Base-by-base conservation (phyloP, 2,329 filamentous ascomycete genomes). In the Xylaria sp. region DNA sequence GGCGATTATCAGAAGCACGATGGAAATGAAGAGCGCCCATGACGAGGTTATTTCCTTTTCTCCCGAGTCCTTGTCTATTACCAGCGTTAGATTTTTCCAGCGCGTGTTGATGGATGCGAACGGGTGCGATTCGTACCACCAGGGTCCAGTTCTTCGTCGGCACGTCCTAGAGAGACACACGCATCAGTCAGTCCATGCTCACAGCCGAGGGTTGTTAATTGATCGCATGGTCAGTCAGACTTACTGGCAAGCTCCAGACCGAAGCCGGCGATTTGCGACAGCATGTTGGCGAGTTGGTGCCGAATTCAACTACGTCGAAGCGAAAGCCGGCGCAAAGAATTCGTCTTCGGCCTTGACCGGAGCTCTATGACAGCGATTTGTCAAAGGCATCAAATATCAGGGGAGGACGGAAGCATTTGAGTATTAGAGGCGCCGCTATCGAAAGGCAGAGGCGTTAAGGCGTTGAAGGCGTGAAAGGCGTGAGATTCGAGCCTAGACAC, bases 11-110 rank as follows among this genome's bases (percentile, higher is more conserved):
- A 99, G 88, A 71, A 99, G 88, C 80, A 92, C 86, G 72, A 99
- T 97, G 71, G 96, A 88, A 74, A 99, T 99, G 80, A 97, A 97
- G 69, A 99, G 88, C 31, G 94, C 94, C 93, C 92, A 97, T 81
- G 95, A 97, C 72, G 94, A 91, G 75, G 93, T 92, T 68, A 97
- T 91, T 82, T 99, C 95, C 82, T 96, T 94, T 78, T 96, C 88
- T 50, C 92, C 90, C 45, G 92, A 90, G 78, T 97, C 92, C 64
- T 89, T 87, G 71, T 88, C 87, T 87, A 69, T 81, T 81, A 51
- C 28, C 33, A 51, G 35, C 51, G 65, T 73, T 66, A 73, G 71
- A 71, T 57, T 23, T 47, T 38, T 37, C 57, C 38, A 64, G 19
- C 52, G 21, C 9, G 38, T 21, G 38, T 38, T 23, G 6, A 50